A percentile compares a stretch with the other conserved stretches of the same genome.
Evolutionary conservation across 495 filamentous ascomycete species (phyloP).

Genomic region (Talaromyces adpressus): DNA sequence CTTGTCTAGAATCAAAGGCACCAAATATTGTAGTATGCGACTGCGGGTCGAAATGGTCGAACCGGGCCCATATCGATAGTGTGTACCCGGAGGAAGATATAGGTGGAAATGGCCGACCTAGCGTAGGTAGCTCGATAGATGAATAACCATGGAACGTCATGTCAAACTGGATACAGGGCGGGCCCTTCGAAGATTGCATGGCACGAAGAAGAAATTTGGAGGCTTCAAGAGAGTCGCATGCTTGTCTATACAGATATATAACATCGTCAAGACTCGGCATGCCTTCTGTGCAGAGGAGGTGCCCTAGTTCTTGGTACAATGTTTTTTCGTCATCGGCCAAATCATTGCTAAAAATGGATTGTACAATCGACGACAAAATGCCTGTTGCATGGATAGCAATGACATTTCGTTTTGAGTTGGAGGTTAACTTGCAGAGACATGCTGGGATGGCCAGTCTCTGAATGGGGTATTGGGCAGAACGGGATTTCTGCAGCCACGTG

Average conservation of each 20-base stretch:
- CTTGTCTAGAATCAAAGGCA: slow-evolving; percentile 85
- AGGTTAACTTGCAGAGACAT: slow-evolving; percentile 37
- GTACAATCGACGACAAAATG: slow-evolving; percentile 64
- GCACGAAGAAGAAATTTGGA: slow-evolving; percentile 68
- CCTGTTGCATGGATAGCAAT: slow-evolving; percentile 71
- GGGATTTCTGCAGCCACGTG: slow-evolving; percentile 32
- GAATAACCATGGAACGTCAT: slow-evolving; percentile 79
- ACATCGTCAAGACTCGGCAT: slow-evolving; percentile 73
- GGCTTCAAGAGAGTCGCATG: slow-evolving; percentile 51
- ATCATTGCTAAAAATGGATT: slow-evolving; percentile 51
- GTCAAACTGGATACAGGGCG: slow-evolving; percentile 90
- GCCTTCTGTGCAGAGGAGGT: slow-evolving; percentile 42
- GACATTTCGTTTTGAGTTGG: slow-evolving; percentile 65
- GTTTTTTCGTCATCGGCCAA: slow-evolving; percentile 42
- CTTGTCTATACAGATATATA: slow-evolving; percentile 62
- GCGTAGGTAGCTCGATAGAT: slow-evolving; percentile 77
- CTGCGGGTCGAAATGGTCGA: slow-evolving; percentile 76
- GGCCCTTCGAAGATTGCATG: slow-evolving; percentile 63
- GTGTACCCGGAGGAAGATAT: slow-evolving; percentile 75
- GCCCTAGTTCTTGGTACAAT: slow-evolving; percentile 46
- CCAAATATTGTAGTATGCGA: slow-evolving; percentile 95
- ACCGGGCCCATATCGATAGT: slow-evolving; percentile 76
- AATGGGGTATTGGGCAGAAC: slow-evolving; percentile 17
- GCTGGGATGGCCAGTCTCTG: slow-evolving; percentile 31
- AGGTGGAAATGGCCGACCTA: slow-evolving; percentile 78